Evolutionary conservation across 2,329 filamentous ascomycete genomes (phyloP).

Genomic region (Clonostachys chloroleuca): DNA sequence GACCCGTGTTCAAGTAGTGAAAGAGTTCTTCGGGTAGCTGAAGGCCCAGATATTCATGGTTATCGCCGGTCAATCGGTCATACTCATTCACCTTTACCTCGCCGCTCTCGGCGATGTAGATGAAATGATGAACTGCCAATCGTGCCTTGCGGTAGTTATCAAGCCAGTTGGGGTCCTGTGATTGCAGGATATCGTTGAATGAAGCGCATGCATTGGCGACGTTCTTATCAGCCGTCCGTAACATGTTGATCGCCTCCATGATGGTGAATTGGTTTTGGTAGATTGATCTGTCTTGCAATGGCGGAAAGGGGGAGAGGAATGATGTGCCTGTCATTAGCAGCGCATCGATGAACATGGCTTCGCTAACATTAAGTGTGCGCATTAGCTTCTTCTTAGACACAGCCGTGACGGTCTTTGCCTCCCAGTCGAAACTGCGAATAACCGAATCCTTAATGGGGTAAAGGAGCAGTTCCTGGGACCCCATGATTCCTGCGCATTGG

Average conservation of each 20-base stretch:
- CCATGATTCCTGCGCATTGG: conserved; percentile 74
- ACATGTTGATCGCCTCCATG: conserved; percentile 72
- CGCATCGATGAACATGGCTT: conserved; percentile 77
- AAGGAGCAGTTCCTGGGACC: conserved; percentile 77
- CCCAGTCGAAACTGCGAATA: conserved; percentile 63
- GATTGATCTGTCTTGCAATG: conserved; percentile 57
- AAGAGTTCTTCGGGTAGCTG: conserved; percentile 86
- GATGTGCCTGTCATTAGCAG: conserved; percentile 78
- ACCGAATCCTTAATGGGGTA: conserved; percentile 80
- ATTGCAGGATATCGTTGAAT: conserved; percentile 74
- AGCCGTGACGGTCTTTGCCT: conserved; percentile 56
- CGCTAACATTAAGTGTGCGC: conserved; percentile 55
- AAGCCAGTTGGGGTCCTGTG: conserved; percentile 69
- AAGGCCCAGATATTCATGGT: conserved; percentile 87
- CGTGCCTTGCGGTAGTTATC: conserved; percentile 84
- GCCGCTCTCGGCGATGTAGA: conserved; percentile 74
- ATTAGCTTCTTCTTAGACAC: conserved; percentile 67
- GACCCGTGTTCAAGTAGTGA: conserved; percentile 79
- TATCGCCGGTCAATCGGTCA: conserved; percentile 72
- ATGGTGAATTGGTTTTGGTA: conserved; percentile 59
- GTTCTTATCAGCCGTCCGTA: conserved; percentile 63
- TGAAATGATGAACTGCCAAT: conserved; percentile 82
- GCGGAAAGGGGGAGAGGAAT: conserved; percentile 76
- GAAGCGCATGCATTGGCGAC: conserved; percentile 71
- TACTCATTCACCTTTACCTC: conserved; percentile 70